A percentile compares a stretch with the other conserved stretches of the same genome.
Conservation (phyloP, 1,139 yeast genomes). For the Kodamaea alishanica region DNA sequence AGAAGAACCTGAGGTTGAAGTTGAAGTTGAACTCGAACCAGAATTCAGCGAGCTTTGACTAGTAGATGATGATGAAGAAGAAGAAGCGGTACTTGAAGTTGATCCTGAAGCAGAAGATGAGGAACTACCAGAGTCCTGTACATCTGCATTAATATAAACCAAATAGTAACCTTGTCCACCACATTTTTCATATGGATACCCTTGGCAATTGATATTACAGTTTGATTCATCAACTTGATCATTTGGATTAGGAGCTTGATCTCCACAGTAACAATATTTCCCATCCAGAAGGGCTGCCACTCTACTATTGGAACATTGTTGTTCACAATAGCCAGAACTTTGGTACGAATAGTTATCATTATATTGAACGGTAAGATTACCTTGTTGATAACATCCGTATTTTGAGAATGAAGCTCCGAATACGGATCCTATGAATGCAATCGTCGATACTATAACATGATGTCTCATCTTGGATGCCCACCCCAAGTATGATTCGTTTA, state of each 20-base stretch:
- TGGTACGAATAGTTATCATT: constrained; percentile 42
- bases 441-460: constrained; percentile 1
- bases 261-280: constrained; percentile 60
- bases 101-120: constrained; percentile 13
- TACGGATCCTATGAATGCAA: constrained; percentile 6
- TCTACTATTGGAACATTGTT: constrained; percentile 39
- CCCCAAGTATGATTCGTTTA: too few species aligned
- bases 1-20: constrained; percentile 15
- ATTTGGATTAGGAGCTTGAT: constrained; percentile 32
- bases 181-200: constrained; percentile 56
- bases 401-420: constrained; percentile 21
- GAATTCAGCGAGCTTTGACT: constrained; percentile 11
- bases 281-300: constrained; percentile 57
- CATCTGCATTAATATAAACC: constrained; percentile 42
- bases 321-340: constrained; percentile 50
- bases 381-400: constrained; percentile 34
- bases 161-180: constrained; percentile 57
- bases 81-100: constrained; percentile 13
- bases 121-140: constrained; percentile 16
- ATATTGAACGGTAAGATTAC: constrained; percentile 22
- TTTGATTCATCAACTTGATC: constrained; percentile 30
- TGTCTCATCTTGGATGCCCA: too few species aligned
- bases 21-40: constrained; percentile 7
- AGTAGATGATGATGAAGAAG: constrained; percentile 13
- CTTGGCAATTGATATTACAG: constrained; percentile 53